Evolutionary conservation across 1,139 yeast genomes (phyloP).

Genomic region (Yamadazyma songkhlaensis): DNA sequence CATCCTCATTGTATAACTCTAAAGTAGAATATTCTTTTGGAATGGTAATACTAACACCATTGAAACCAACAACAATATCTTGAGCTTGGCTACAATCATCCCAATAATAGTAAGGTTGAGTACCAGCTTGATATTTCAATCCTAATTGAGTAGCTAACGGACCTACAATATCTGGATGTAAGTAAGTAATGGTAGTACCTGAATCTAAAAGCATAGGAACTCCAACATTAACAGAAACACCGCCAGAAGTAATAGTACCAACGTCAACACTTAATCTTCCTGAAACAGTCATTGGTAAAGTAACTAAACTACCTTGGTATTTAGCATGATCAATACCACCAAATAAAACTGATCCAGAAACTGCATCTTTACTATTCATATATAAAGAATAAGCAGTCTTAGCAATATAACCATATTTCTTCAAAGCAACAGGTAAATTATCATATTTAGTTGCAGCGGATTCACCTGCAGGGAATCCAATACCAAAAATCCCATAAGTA

Average conservation of each 20-base stretch:
- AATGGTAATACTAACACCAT: slow-evolving; percentile 28
- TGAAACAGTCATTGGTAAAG: slow-evolving; percentile 17
- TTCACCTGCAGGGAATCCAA: slow-evolving; percentile 30
- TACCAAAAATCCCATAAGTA: slow-evolving; percentile 46
- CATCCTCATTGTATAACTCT: neutral
- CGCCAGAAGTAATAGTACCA: slow-evolving; percentile 15
- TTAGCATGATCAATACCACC: slow-evolving; percentile 54
- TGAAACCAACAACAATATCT: slow-evolving; percentile 26
- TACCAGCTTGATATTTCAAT: slow-evolving; percentile 3
- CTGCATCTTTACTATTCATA: slow-evolving; percentile 20
- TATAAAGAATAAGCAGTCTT: slow-evolving; percentile 33
- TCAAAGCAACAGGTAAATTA: slow-evolving; percentile 27
- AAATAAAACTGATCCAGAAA: slow-evolving; percentile 41
- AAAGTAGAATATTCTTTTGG: slow-evolving; percentile 13
- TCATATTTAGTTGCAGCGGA: slow-evolving; percentile 14
- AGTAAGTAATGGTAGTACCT: slow-evolving; percentile 27
- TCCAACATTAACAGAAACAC: slow-evolving; percentile 12
- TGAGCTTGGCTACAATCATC: slow-evolving; percentile 5
- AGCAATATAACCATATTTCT: slow-evolving; percentile 23
- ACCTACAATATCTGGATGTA: slow-evolving; percentile 18
- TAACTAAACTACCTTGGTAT: slow-evolving; percentile 31
- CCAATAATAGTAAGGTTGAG: slow-evolving; percentile 7
- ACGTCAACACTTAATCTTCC: slow-evolving; percentile 22
- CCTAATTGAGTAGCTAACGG: slow-evolving; percentile 16
- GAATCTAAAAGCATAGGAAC: slow-evolving; percentile 25